Percentiles rank a stretch among this genome's conserved stretches.
phyloP scores from a whole-genome alignment of 2,329 filamentous ascomycete species.

The Trichoderma asperellum region DNA sequence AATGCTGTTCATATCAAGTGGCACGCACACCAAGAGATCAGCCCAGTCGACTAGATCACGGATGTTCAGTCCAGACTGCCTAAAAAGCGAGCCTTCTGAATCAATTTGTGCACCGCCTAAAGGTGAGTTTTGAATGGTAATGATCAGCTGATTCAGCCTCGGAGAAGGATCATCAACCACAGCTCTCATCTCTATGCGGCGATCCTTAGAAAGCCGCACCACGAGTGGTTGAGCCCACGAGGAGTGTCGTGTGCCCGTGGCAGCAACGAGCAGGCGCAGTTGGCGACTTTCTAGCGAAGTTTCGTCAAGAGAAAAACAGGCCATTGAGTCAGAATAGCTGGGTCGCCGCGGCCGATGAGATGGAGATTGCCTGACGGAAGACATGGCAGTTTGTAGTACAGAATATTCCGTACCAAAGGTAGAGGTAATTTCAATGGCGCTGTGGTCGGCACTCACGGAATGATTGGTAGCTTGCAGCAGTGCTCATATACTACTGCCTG shows the following conservation, averaged over 20 bases:
- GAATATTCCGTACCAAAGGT: background rate
- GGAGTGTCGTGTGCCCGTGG: conserved; percentile 67
- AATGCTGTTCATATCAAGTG: conserved; percentile 81
- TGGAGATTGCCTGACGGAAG: conserved; percentile 42
- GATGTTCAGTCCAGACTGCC: conserved; percentile 51
- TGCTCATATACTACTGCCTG: background rate
- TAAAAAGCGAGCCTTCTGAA: background rate
- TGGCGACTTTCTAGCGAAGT: conserved; percentile 48
- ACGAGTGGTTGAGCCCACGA: conserved; percentile 69
- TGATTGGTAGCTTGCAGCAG: background rate
- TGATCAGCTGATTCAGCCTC: conserved; percentile 65
- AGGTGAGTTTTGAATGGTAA: conserved; percentile 61
- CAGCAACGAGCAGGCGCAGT: conserved; percentile 65
- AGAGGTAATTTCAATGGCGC: background rate
- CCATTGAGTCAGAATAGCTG: conserved; percentile 39
- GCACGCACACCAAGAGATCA: conserved; percentile 80
- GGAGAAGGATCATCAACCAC: conserved; percentile 68
- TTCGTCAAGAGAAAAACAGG: conserved; percentile 46
- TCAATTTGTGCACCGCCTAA: conserved; percentile 40
- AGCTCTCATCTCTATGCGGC: conserved; percentile 63
- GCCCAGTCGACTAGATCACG: conserved; percentile 83
- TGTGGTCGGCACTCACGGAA: background rate
- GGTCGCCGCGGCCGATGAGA: conserved; percentile 40
- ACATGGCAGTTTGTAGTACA: background rate
- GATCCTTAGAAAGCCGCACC: conserved; percentile 67